Base-by-base conservation (phyloP, 2,329 filamentous ascomycete species). In the Alternaria infectoria region DNA sequence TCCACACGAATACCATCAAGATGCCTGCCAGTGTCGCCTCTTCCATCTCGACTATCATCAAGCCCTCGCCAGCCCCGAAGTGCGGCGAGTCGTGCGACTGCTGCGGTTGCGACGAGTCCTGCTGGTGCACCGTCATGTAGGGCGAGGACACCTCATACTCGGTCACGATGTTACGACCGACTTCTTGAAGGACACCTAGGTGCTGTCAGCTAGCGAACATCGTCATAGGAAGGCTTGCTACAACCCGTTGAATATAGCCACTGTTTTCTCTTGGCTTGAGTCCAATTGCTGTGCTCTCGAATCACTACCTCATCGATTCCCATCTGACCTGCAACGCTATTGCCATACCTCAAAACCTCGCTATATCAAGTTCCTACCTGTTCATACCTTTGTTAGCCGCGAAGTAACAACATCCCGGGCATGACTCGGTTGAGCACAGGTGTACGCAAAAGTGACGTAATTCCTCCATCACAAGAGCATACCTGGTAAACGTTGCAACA, bases 21-120 rank as follows among this genome's bases (percentile, higher is more conserved):
- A 79, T 79, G 77, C 76, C 76, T 69, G 71, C 69, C 64, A 72
- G 67, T 68, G 69, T 75, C 62, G 71, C 76, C 46, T 79, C 75
- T 15, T 76, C 74, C 44, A 68, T 80, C 66, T 68, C 72, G 32
- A 77, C 76, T 63, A 79, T 80, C 72, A 61, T 79, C 69, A 80
- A 78, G 74, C 76, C 77, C 43, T 72, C 74, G 61, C 77, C 77
- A 19, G 71, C 77, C 59, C 67, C 71, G 32, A 62, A 62, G 55
- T 80, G 77, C 62, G 77, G 77, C 44, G 78, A 80, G 51, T 62
- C 60, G 26, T 80, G 78, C 68, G 77, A 78, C 19, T 80, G 78
- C 75, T 80, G 78, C 65, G 78, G 78, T 54, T 79, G 76, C 64
- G 76, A 75, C 15, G 78, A 80, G 62, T 78, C 76, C 19, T 80